Conservation (phyloP, 2,329 filamentous ascomycete species). For the Penicillium sp. region DNA sequence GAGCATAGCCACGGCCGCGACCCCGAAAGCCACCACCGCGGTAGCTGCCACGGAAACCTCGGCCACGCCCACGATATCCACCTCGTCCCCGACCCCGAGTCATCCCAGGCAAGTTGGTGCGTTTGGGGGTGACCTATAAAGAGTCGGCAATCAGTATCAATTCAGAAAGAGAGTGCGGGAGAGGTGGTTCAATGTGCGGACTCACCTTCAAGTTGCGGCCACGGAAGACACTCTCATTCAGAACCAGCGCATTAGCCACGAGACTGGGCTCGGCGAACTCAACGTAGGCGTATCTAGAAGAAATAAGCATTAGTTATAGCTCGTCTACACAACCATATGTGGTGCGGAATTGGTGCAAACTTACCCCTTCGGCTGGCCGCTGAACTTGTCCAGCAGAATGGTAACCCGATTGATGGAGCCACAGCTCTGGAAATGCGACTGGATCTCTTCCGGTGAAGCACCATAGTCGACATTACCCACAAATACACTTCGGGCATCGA, state of each 20-base stretch:
- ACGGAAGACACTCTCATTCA: conserved; percentile 96
- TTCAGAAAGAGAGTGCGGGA: background rate
- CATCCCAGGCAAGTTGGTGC: conserved; percentile 96
- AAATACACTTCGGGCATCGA: conserved; percentile 94
- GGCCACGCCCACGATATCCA: conserved; percentile 54
- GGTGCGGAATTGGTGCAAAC: too few relatives aligned
- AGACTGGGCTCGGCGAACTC: conserved; percentile 95
- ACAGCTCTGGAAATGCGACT: conserved; percentile 96
- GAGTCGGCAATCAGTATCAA: background rate
- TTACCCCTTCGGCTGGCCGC: conserved; percentile 98
- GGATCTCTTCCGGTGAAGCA: conserved; percentile 95
- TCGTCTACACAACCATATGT: too few relatives aligned
- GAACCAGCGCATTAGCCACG: conserved; percentile 87
- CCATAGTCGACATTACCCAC: conserved; percentile 99
- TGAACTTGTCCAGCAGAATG: conserved; percentile 97
- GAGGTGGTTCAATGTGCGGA: background rate
- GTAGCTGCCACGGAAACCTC: conserved; percentile 61
- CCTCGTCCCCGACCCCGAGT: conserved; percentile 68
- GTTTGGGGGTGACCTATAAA: conserved; percentile 80
- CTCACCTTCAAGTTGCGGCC: conserved; percentile 91
- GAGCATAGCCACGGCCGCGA: conserved; percentile 51
- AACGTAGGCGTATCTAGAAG: conserved; percentile 90
- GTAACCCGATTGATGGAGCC: conserved; percentile 98
- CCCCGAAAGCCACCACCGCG: conserved; percentile 56
- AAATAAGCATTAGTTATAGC: conserved; percentile 5